These are phyloP conservation scores for Cercophora scortea DNA, from an alignment of 495 filamentous ascomycete genomes.

Conservation along the genomic window DNA sequence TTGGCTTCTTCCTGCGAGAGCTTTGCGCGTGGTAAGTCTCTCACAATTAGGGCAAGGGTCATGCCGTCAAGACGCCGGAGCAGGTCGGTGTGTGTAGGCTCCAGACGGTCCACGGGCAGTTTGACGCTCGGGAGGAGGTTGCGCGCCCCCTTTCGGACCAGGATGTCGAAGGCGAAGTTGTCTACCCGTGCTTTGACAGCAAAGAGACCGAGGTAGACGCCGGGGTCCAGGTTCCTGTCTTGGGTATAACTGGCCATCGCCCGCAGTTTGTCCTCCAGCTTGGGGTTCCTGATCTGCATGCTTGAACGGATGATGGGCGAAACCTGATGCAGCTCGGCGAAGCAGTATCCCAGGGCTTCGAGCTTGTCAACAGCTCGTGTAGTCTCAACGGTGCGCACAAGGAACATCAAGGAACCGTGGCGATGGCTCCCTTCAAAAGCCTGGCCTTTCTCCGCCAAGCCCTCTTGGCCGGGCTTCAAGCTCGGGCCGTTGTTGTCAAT, in stretches of 20 bases:
- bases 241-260: conserved; percentile 55
- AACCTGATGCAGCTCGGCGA: conserved; percentile 65
- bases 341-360: conserved; percentile 67
- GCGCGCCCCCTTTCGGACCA: conserved; percentile 55
- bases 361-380: conserved; percentile 49
- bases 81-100: conserved; percentile 50
- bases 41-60: conserved; percentile 42
- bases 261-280: conserved; percentile 46
- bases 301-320: conserved; percentile 54
- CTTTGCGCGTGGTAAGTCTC: conserved; percentile 35
- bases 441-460: conserved; percentile 21
- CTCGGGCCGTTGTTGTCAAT: not conserved
- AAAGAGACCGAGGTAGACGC: conserved; percentile 71
- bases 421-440: conserved; percentile 32
- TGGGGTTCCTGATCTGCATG: conserved; percentile 58
- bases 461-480: not conserved
- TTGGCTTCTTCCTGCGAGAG: not conserved
- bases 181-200: conserved; percentile 59
- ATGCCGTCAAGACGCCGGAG: conserved; percentile 51
- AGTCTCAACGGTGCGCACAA: conserved; percentile 59
- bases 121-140: conserved; percentile 62
- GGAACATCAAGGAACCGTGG: conserved; percentile 70
- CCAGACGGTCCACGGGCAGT: conserved; percentile 49
- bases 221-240: conserved; percentile 48
- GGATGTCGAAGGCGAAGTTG: conserved; percentile 61